A percentile compares a stretch with the other conserved stretches of the same genome.
Conservation (phyloP, 495 filamentous ascomycete genomes). For the Amphirosellinia nigrospora region DNA sequence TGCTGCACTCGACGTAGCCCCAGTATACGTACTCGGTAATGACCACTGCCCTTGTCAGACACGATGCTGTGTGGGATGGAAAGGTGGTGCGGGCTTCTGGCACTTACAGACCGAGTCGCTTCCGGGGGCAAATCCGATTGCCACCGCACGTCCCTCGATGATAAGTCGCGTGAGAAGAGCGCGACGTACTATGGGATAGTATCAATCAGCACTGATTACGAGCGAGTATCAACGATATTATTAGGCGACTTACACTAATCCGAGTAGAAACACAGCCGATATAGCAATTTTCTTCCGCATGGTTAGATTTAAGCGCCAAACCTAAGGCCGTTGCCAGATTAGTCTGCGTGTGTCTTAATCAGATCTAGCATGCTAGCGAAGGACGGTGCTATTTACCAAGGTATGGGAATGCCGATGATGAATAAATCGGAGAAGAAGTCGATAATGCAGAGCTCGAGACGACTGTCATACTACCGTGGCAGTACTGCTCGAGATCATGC, state of each 20-base stretch:
- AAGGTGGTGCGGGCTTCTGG: too few species aligned
- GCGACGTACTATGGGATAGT: neutral
- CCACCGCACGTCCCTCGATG: slow-evolving; percentile 1
- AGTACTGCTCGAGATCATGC: slow-evolving; percentile 26
- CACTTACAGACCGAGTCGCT: slow-evolving; percentile 2
- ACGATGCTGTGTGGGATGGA: too few species aligned
- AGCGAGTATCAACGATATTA: too few species aligned
- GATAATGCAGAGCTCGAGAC: slow-evolving; percentile 28
- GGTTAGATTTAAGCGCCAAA: slow-evolving; percentile 35
- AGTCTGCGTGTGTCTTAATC: too few species aligned
- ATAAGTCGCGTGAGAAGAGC: neutral
- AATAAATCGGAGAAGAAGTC: slow-evolving; percentile 35
- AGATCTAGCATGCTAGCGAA: too few species aligned
- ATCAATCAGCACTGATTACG: too few species aligned
- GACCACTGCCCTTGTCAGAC: too few species aligned
- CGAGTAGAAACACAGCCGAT: slow-evolving; percentile 33
- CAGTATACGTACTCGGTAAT: too few species aligned
- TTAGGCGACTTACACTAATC: slow-evolving; percentile 30
- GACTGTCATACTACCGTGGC: slow-evolving; percentile 16
- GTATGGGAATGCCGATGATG: slow-evolving; percentile 36
- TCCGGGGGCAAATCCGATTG: slow-evolving; percentile 1
- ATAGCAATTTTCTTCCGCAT: slow-evolving; percentile 29
- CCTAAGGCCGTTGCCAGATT: slow-evolving; percentile 27
- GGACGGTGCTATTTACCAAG: too few species aligned
- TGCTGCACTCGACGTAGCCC: too few species aligned